Base-by-base conservation (phyloP, 169 alveolate genomes). In the Plasmodium gonderi region DNA sequence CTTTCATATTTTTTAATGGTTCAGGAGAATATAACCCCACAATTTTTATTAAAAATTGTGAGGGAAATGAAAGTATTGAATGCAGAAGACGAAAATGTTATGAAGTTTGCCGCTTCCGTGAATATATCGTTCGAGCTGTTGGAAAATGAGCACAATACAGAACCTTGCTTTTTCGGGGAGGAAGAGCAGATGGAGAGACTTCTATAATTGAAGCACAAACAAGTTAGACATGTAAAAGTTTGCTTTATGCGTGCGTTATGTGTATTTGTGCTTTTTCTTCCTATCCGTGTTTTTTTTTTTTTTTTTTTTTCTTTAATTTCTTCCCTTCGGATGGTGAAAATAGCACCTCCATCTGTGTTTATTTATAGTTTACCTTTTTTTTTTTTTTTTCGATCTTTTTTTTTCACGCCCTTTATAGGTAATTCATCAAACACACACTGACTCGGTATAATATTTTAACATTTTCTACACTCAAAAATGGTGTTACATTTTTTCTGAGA, bases 1-100 rank as follows among this genome's bases (percentile, higher is more conserved):
- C 20, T 87, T 33, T 40, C 93, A 7, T 60, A 75, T 60, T 76
- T 87, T 74, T 60, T 87, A 75, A 87, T 75, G 40, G 79, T 67
- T 11, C 85, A 87, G 33, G 69, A 36, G 14, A 72, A 47, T 8
- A 44, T 69, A 31, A 40, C 42, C 9, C 92, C 92, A 12, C 79
- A 80, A 45, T 80, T 80, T 80, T 80, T 80, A 64, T 42, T 44
- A 3, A 20, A 40, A 80, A 80, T 80, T 80, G 79, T 20, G 60
- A 65, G 69, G 42, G 77, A 51, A 65, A n/a, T 65, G 42, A 40
- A 20, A 77, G 60, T 36, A 23, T 2, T n/a, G 36, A 36, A 29
- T 11, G 60, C 64, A 38, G 44, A 51, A 33, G 77, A 79, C 2
- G 64, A 65, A 26, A 45, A 26, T 9, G 29, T 79, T 29, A 23